Evolutionary conservation across 1,284 basidiomycete genomes (phyloP), one percentile per base, ranked within the genome.

Genomic region (Tilletia setariae): DNA sequence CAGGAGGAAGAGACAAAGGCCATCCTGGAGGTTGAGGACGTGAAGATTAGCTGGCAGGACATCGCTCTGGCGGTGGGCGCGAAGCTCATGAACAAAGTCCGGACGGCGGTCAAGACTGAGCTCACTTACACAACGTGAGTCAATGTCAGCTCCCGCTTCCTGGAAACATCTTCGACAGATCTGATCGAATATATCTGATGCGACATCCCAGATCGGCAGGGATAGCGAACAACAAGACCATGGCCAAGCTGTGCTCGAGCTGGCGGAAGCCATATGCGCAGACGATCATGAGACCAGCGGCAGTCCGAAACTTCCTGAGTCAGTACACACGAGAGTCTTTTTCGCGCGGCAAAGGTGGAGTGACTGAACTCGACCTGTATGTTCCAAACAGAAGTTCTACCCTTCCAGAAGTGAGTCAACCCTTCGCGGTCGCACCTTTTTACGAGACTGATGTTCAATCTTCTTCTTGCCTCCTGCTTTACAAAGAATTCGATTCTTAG

Each of bases 401-500:
- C 78, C 15, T 72, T 71, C 44, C 71, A 74, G 28, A 80, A 73
- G 64, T 59, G 53, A 30, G 53, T 59, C 9, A 4, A 28, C 16
- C 7, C 19, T 44, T 11, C 40, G 19, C 3, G 43, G 6, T 13
- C 9, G 21, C 8, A 51, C 49, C 7, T 9, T 9, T 51, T 7
- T 51, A 4, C 19, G 53, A 30, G 13, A 2, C 53, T 59, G 1
- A 28, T 11, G 1, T 23, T n/a, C n/a, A 28, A 2, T 6, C 25
- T 25, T 85, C 96, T 47, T 86, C 85, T 30, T 90, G 91, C 8
- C 86, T 95, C 84, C 86, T 88, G 23, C 95, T 97, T 77, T 92
- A 93, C 76, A 95, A 95, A 91, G 53, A 19, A 97, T 99, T 78
- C 89, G 96, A 6, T 93, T 93, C 76, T 85, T 99, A 0, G 95